Evolutionary conservation across 225 moss, liverwort and hornwort species (phyloP).

Genomic region (Anthoceros angustus): DNA sequence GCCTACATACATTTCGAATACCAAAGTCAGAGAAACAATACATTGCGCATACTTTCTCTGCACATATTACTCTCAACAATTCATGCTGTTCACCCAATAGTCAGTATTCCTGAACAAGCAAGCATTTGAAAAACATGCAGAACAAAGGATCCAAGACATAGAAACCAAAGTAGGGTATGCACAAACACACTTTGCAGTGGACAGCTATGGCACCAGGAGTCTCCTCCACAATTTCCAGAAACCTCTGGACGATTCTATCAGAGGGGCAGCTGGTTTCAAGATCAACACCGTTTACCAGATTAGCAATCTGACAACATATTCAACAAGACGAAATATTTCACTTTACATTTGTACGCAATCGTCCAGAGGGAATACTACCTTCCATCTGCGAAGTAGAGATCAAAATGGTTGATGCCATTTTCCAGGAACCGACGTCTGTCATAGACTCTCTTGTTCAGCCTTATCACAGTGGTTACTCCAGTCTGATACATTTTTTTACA

Average conservation of each 20-base stretch:
- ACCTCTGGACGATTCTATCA: conserved; percentile 66
- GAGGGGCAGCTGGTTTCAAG: conserved; percentile 65
- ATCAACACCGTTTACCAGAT: background rate
- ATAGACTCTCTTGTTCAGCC: conserved; percentile 85
- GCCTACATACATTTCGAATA: conserved; percentile 26
- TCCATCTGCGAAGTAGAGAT: conserved; percentile 95
- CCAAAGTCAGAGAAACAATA: conserved; percentile 6
- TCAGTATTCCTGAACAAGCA: background rate
- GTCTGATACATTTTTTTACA: conserved; percentile 30
- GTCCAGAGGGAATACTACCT: conserved; percentile 28
- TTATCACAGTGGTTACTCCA: conserved; percentile 64
- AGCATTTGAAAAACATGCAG: background rate
- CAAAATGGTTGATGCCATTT: conserved; percentile 75
- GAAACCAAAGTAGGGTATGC: background rate
- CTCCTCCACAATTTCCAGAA: conserved; percentile 88
- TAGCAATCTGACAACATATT: background rate
- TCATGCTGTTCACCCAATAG: too few relatives aligned
- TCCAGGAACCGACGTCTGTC: conserved; percentile 79
- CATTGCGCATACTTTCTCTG: background rate
- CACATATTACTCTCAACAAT: too few relatives aligned
- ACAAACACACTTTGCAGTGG: conserved; percentile 72
- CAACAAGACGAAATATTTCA: background rate
- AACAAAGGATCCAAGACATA: background rate
- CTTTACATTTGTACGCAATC: background rate
- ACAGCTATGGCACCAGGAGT: conserved; percentile 75